Base-by-base conservation (phyloP, 805 yeast species). In the Lachancea waltii region DNA sequence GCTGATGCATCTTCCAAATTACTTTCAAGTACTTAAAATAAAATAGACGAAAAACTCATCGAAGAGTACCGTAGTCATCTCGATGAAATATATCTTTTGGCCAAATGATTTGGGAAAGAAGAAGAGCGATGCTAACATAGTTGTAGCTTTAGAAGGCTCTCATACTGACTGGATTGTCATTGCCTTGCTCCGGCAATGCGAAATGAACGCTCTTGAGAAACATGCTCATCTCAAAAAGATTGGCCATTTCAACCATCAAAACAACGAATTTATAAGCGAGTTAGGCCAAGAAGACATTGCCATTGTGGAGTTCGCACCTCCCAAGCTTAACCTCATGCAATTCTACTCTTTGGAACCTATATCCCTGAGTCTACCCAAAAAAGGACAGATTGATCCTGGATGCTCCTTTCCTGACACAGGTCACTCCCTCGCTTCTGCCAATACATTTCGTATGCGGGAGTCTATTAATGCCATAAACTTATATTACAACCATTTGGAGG, bases 341-440 rank as follows among this genome's bases (percentile, higher is more conserved):
- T 85, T 83, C 55, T 81, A 76, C 46, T 79, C 96, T 0, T 55
- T 79, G 3, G 64, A 69, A n/a, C 94, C 95, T 0, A 82, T 86
- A 3, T 62, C 76, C 3, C 68, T 87, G 7, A 81, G 79, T 11
- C 54, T 71, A 10, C 61, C 65, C 2, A 68, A 60, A 33, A 52
- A 55, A 20, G 36, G 32, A 11, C n/a, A 27, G 11, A 27, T 38
- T 48, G 41, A 20, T 37, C 36, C 34, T 38, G 22, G 42, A 5
- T 24, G 36, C 40, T 11, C 51, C 42, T 13, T 45, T 53, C 23
- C 47, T 46, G 30, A 19, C 8, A 8, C 30, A 24, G 36, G 30
- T 11, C 10, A 4, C 8, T 13, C 11, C 3, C 16, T 17, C 14
- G 14, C 17, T 15, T 15, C 35, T 11, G 18, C 16, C n/a, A 9